Conservation (phyloP, 345 rosid genomes). For the Eucalyptus camaldulensis region DNA sequence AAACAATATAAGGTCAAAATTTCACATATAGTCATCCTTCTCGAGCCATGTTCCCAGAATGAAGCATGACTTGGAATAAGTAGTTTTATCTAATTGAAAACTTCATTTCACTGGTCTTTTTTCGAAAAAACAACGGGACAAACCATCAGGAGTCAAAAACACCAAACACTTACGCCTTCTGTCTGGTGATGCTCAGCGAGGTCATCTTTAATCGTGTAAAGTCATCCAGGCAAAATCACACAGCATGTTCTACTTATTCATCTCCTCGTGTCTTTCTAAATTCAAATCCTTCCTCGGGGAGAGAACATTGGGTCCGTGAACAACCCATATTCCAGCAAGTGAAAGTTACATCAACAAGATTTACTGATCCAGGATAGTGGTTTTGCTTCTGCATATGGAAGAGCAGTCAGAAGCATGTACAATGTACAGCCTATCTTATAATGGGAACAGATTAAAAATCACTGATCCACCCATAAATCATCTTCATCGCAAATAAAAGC, state of each 20-base stretch:
- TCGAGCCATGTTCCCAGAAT: no score
- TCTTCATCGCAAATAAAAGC: not conserved
- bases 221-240: not conserved
- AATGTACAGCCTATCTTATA: not conserved
- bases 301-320: not conserved
- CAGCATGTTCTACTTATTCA: not conserved
- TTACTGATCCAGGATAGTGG: not conserved
- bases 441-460: not conserved
- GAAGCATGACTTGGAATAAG: not conserved
- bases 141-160: not conserved
- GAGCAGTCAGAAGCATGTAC: not conserved
- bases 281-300: not conserved
- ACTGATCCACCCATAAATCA: not conserved
- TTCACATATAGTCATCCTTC: no score
- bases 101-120: not conserved
- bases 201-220: not conserved
- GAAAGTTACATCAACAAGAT: not conserved
- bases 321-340: not conserved
- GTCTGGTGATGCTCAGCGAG: not conserved
- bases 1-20: no score
- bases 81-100: not conserved
- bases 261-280: not conserved
- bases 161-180: not conserved
- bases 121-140: not conserved
- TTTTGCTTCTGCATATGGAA: not conserved